Evolutionary conservation across 352 stramenopile species (phyloP).

Genomic region (Phytophthora hibernalis): DNA sequence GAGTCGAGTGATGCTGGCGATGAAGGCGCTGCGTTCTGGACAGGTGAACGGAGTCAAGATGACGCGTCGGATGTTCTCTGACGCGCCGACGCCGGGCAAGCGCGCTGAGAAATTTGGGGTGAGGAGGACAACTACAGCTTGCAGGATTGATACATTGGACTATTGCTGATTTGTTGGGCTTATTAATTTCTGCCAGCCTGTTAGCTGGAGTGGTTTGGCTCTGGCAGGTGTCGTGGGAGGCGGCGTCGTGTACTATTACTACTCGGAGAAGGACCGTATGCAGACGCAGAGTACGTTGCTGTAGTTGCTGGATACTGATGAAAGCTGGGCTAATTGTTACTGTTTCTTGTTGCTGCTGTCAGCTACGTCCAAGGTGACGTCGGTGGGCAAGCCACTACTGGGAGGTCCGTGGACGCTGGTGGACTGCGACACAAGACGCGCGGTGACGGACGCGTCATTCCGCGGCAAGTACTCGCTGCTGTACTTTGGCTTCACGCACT

Average conservation of each 20-base stretch:
- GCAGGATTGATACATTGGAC: constrained; percentile 7
- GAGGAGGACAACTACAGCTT: constrained; percentile 12
- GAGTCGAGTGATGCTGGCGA: constrained; percentile 32
- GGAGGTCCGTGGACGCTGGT: constrained; percentile 94
- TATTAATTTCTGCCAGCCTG: constrained; percentile 50
- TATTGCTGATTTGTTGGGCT: constrained; percentile 2
- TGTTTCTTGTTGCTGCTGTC: constrained; percentile 16
- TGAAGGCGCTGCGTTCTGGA: constrained; percentile 28
- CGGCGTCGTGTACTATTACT: constrained; percentile 90
- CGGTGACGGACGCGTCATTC: constrained; percentile 93
- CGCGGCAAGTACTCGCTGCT: constrained; percentile 96
- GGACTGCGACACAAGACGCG: constrained; percentile 84
- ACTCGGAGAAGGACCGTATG: constrained; percentile 88
- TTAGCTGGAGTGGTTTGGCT: constrained; percentile 88
- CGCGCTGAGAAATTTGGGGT: constrained; percentile 78
- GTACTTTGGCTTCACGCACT: constrained; percentile 99
- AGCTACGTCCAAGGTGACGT: constrained; percentile 89
- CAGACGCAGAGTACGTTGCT: constrained; percentile 79
- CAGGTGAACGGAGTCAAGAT: constrained; percentile 1
- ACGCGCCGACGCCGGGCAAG: constrained; percentile 23
- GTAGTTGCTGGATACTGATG: not conserved
- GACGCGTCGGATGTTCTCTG: constrained; percentile 50
- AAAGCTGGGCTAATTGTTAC: not conserved
- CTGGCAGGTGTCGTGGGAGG: constrained; percentile 73
- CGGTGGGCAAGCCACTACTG: constrained; percentile 91